These are phyloP conservation scores for Psilocybe sp. DNA, from an alignment of 768 basidiomycete species.

Conservation along the genomic window DNA sequence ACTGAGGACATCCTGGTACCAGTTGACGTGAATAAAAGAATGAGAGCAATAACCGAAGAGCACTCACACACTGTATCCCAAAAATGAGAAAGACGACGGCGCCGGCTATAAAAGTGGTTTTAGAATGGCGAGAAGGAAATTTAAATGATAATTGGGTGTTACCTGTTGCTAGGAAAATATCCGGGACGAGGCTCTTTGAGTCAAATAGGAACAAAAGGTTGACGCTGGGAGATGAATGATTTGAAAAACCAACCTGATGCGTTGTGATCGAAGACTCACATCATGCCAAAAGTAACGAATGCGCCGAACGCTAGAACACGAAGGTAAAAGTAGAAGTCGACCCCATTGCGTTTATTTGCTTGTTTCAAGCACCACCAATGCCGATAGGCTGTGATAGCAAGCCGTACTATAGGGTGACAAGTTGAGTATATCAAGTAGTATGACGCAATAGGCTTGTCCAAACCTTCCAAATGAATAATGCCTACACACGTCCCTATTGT, in stretches of 20 bases:
- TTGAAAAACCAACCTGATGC: background rate
- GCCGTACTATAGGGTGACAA: slow-evolving; percentile 18
- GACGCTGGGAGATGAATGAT: slow-evolving; percentile 15
- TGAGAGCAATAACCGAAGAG: background rate
- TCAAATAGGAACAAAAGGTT: slow-evolving; percentile 26
- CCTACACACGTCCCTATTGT: slow-evolving; percentile 24
- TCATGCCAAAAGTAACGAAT: slow-evolving; percentile 30
- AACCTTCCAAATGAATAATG: slow-evolving; percentile 27
- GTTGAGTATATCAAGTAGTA: background rate
- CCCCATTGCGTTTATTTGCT: slow-evolving; percentile 22
- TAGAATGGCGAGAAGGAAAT: background rate
- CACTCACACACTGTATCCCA: slow-evolving; percentile 26
- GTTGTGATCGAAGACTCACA: slow-evolving; percentile 16
- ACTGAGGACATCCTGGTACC: slow-evolving; percentile 26
- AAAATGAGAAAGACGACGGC: slow-evolving; percentile 34
- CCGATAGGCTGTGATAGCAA: slow-evolving; percentile 26
- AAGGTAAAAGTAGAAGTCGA: slow-evolving; percentile 25
- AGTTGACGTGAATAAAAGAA: background rate
- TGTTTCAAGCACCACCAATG: slow-evolving; percentile 28
- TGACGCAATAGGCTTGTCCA: background rate
- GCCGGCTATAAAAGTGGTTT: slow-evolving; percentile 21
- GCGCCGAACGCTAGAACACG: slow-evolving; percentile 32
- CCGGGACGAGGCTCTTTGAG: slow-evolving; percentile 19
- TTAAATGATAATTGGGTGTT: background rate
- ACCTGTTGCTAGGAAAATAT: slow-evolving; percentile 34